Conservation (phyloP, 139 green algal genomes). For the Closterium sp. region DNA sequence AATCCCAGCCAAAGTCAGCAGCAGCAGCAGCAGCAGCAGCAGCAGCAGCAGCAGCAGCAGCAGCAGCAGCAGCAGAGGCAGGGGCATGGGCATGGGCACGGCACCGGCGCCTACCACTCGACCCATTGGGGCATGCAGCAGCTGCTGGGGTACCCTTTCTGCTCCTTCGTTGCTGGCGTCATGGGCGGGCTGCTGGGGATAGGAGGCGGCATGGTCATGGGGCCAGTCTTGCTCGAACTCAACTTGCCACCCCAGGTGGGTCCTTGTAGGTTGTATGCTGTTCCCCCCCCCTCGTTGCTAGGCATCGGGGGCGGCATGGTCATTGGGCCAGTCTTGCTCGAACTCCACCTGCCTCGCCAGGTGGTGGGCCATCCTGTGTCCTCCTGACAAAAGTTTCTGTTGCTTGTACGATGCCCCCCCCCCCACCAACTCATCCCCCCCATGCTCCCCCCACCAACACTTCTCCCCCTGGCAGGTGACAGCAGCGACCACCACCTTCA, state of each 20-base stretch:
- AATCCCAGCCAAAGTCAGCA: too few species aligned
- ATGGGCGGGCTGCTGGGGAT: constrained; percentile 44
- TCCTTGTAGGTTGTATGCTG: too few species aligned
- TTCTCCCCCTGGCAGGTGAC: not conserved
- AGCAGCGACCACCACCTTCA: constrained; percentile 35
- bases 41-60: not conserved
- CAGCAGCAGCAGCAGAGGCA: not conserved
- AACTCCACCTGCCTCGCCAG: constrained; percentile 27
- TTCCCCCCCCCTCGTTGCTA: too few species aligned
- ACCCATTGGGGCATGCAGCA: not conserved
- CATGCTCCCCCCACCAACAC: too few species aligned
- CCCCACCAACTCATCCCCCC: too few species aligned
- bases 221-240: constrained; percentile 36
- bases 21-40: not conserved
- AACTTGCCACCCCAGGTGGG: constrained; percentile 39
- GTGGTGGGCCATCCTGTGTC: not conserved
- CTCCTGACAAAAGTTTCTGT: too few species aligned
- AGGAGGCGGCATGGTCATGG: constrained; percentile 43
- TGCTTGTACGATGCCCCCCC: too few species aligned
- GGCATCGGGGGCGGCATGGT: constrained; percentile 46
- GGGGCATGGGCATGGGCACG: too few species aligned
- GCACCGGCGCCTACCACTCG: not conserved
- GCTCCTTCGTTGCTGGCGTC: constrained; percentile 3
- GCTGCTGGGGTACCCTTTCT: constrained; percentile 17
- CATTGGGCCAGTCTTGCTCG: constrained; percentile 35